Base-by-base conservation (phyloP, 2,329 filamentous ascomycete species). In the Xylaria sp. region DNA sequence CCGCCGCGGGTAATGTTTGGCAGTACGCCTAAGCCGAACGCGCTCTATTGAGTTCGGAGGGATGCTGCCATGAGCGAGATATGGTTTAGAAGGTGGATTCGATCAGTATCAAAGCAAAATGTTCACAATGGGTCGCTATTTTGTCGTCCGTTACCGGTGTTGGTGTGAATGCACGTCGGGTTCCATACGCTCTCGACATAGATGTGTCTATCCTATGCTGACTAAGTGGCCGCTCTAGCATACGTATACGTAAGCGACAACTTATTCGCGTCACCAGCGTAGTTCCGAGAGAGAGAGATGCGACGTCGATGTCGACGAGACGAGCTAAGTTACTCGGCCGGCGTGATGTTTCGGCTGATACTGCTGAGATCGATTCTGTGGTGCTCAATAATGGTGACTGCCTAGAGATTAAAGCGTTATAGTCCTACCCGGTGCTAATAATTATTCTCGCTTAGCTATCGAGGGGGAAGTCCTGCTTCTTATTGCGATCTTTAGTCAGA, bases 11-110 rank as follows among this genome's bases (percentile, higher is more conserved):
- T 7, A 12, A 58, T 6, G 57, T 68, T 17, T 68, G 66, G 66
- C 61, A 68, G 30, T 68, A 68, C 21, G 45, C 61, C 42, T 68
- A 61, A 57, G 11, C 32, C 36, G 24, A 53, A 27, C n/a, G 8
- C 14, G 21, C 12, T 48, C 17, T 21, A 14, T 4, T n/a, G 24
- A 24, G 27, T 39, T 32, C 3, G 27, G 50, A 53, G 7, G 7
- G 11, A 12, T 17, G 47, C 14, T 11, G 2, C 3, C 3, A 24
- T 32, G 11, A 36, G 27, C 24, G 11, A n/a, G 19, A 36, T 3
- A 30, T 39, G 39, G 2, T 53, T 30, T 21, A n/a, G 34, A 24
- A 55, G 48, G 27, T 17, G n/a, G 45, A 4, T 36, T 27, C 17
- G n/a, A 4, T 39, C 36, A 14, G 32, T 58, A n/a, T 7, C 8